A percentile compares a stretch with the other conserved stretches of the same genome.
phyloP scores from a whole-genome alignment of 371 early-diverging fungal species.

The Funneliformis caledonium region DNA sequence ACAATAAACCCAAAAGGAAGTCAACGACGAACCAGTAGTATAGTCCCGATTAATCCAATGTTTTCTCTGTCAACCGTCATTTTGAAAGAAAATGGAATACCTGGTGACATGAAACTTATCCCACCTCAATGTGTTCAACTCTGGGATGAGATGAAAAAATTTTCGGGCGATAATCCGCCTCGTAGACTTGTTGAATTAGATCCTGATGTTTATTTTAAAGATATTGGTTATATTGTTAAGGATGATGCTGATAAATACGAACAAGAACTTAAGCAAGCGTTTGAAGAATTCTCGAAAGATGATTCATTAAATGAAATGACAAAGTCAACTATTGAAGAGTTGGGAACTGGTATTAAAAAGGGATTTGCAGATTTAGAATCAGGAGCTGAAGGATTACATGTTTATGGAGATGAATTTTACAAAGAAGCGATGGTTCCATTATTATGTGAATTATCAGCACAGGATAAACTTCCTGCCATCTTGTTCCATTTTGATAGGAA shows the following conservation, averaged over 20 bases:
- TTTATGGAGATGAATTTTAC: slow-evolving; percentile 32
- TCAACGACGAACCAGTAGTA: background rate
- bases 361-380: slow-evolving; percentile 40
- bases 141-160: slow-evolving; percentile 44
- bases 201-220: slow-evolving; percentile 44
- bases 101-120: slow-evolving; percentile 43
- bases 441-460: slow-evolving; percentile 41
- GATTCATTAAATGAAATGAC: slow-evolving; percentile 1
- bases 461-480: slow-evolving; percentile 59
- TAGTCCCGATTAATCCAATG: slow-evolving; percentile 39
- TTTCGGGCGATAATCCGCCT: slow-evolving; percentile 15
- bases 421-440: slow-evolving; percentile 35
- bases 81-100: slow-evolving; percentile 40
- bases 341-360: slow-evolving; percentile 8
- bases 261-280: slow-evolving; percentile 41
- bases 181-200: slow-evolving; percentile 32
- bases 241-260: slow-evolving; percentile 43
- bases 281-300: slow-evolving; percentile 40
- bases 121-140: slow-evolving; percentile 45
- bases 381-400: slow-evolving; percentile 14
- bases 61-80: slow-evolving; percentile 42
- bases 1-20: background rate
- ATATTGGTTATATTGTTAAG: slow-evolving; percentile 39
- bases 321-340: slow-evolving; percentile 25
- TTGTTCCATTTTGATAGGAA: slow-evolving; percentile 61